Evolutionary conservation across 805 yeast genomes (phyloP), one percentile per base, ranked within the genome.

Genomic region (Cyberlindnera mrakii): DNA sequence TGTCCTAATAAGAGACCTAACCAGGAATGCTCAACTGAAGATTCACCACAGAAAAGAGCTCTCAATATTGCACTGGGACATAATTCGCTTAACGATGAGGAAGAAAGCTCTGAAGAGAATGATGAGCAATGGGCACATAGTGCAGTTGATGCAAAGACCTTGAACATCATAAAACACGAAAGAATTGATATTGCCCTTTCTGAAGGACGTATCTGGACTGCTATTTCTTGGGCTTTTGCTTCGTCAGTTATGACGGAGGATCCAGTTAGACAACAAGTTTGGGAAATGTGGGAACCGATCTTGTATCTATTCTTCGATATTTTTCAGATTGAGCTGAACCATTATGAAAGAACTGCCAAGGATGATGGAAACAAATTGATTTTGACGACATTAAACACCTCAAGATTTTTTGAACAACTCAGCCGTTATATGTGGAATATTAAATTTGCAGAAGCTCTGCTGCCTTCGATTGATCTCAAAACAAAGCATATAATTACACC

Each of bases 151-250:
- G 44, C 29, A 25, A 55, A 52, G 17, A 43, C 62, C 0, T 46
- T 46, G 3, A 49, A 44, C 14, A 50, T 63, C 11, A 37, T 61
- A 18, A 48, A 42, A 36, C 56, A 59, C 36, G 50, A 51, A 16
- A 48, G 61, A 38, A 51, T 63, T 32, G 58, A 57, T 40, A 45
- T 48, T 14, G 52, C 51, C 4, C 39, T 61, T 15, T 35, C 46
- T 14, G 41, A 43, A 4, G 51, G 48, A 4, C 50, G 39, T 15
- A 48, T 60, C 3, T 58, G 66, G 63, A 43, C 42, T 5, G 62
- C 57, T 1, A 51, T 60, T 13, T 37, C 49, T 30, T 64, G 66
- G 67, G 61, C 58, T 0, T 44, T 64, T 25, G 51, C 52, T 23
- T 46, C 52, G 0, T 16, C 37, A 13, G 15, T 27, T 7, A 18